Percentiles rank a stretch among this genome's conserved stretches.
phyloP scores from a whole-genome alignment of 2,329 filamentous ascomycete species.

The Chaetomium sp. region DNA sequence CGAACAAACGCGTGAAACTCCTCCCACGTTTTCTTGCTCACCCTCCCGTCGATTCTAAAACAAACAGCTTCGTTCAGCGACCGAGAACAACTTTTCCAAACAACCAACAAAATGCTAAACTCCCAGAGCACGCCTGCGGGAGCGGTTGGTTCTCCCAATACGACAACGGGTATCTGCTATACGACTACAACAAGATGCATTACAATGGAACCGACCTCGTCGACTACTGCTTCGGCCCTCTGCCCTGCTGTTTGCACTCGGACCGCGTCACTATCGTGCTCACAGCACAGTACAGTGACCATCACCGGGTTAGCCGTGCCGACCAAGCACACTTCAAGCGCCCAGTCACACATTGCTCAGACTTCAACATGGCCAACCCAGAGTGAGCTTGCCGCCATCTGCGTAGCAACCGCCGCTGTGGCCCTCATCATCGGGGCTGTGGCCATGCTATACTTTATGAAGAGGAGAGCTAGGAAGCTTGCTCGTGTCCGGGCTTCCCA shows the following conservation, averaged over 20 bases:
- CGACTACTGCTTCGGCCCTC: background rate
- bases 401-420: background rate
- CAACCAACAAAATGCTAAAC: background rate
- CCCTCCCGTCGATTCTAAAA: background rate
- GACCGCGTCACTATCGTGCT: no score
- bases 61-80: background rate
- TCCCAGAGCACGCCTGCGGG: background rate
- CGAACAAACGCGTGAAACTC: no score
- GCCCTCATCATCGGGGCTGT: background rate
- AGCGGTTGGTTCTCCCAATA: background rate
- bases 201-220: no score
- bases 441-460: background rate
- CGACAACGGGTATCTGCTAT: background rate
- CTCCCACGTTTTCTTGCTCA: no score
- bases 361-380: background rate
- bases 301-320: background rate
- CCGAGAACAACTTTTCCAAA: background rate
- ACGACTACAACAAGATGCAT: background rate
- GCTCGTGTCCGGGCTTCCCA: background rate
- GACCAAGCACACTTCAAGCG: background rate
- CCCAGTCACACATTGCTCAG: background rate
- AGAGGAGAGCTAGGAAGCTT: background rate
- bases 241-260: background rate
- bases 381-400: background rate
- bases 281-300: background rate